Evolutionary conservation across 1,284 basidiomycete genomes (phyloP).

Genomic region (Schizophyllum commune): DNA sequence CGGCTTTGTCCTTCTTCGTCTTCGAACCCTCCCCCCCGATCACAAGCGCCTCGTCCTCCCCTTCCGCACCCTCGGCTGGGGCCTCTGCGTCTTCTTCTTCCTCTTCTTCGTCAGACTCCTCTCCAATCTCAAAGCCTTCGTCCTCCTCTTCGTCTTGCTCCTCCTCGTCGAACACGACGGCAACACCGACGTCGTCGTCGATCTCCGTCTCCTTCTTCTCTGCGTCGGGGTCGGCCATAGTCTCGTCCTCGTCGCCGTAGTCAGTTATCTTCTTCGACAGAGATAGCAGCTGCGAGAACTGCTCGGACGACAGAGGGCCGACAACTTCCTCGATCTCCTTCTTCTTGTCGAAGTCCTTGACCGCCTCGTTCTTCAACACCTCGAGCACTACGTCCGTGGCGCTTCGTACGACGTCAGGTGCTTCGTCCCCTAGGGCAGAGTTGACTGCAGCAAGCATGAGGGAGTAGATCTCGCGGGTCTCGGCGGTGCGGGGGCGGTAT

Average conservation of each 20-base stretch:
- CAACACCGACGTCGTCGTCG: slow-evolving; percentile 91
- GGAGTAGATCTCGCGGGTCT: slow-evolving; percentile 94
- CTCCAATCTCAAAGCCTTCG: slow-evolving; percentile 74
- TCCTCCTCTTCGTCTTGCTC: slow-evolving; percentile 88
- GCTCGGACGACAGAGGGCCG: slow-evolving; percentile 61
- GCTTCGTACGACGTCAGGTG: slow-evolving; percentile 91
- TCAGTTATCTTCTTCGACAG: slow-evolving; percentile 96
- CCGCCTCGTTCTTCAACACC: slow-evolving; percentile 80
- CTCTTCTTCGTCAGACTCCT: slow-evolving; percentile 73
- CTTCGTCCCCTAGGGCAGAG: slow-evolving; percentile 84
- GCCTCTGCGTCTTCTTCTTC: slow-evolving; percentile 36
- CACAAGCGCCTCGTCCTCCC: slow-evolving; percentile 60
- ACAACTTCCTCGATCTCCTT: slow-evolving; percentile 86
- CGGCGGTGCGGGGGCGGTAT: slow-evolving; percentile 88
- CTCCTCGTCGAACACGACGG: slow-evolving; percentile 94
- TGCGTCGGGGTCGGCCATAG: slow-evolving; percentile 64
- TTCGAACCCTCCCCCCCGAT: slow-evolving; percentile 56
- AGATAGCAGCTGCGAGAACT: slow-evolving; percentile 81
- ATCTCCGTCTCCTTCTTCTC: slow-evolving; percentile 77
- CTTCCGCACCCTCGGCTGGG: slow-evolving; percentile 32
- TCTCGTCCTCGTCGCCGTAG: slow-evolving; percentile 84
- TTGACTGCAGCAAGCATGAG: slow-evolving; percentile 85
- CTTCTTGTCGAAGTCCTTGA: slow-evolving; percentile 98
- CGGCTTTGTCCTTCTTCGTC: slow-evolving; percentile 42
- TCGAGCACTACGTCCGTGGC: slow-evolving; percentile 91